Evolutionary conservation across 768 basidiomycete genomes (phyloP).

Genomic region (Kockovaella imperatae): DNA sequence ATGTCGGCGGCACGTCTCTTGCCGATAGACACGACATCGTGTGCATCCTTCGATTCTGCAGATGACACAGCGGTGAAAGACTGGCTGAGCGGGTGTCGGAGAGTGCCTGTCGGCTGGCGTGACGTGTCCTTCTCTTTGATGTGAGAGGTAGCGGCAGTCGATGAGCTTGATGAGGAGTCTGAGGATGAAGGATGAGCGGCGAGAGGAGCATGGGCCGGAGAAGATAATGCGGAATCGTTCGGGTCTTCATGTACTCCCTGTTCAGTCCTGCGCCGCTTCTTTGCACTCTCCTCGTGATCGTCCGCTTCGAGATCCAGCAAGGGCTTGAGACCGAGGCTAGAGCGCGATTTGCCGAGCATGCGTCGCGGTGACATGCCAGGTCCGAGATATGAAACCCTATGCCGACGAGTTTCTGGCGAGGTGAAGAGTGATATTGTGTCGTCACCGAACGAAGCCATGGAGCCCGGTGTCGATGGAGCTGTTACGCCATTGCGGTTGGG

Average conservation of each 20-base stretch:
- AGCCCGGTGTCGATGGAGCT: conserved; percentile 3
- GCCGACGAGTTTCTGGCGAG: neutral
- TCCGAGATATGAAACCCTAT: neutral
- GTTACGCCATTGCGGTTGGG: neutral
- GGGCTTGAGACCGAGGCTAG: conserved; percentile 8
- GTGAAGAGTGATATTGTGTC: neutral
- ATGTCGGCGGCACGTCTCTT: conserved; percentile 31
- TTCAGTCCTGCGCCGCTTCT: conserved; percentile 1
- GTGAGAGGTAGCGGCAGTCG: too few species aligned
- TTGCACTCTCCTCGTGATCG: neutral
- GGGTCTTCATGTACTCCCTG: too few species aligned
- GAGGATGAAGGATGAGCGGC: too few species aligned
- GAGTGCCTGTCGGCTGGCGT: too few species aligned
- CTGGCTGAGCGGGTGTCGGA: neutral
- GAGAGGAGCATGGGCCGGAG: too few species aligned
- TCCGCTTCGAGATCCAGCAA: conserved; percentile 11
- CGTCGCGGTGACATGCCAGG: neutral
- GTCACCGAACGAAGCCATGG: conserved; percentile 11
- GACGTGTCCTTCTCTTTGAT: too few species aligned
- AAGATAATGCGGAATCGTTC: too few species aligned
- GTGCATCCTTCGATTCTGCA: neutral
- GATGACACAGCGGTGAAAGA: neutral
- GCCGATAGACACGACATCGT: conserved; percentile 16
- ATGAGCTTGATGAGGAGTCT: too few species aligned
- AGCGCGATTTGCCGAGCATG: neutral